Evolutionary conservation across 208 protist species (phyloP).

Genomic region (Novymonas esmeraldas): DNA sequence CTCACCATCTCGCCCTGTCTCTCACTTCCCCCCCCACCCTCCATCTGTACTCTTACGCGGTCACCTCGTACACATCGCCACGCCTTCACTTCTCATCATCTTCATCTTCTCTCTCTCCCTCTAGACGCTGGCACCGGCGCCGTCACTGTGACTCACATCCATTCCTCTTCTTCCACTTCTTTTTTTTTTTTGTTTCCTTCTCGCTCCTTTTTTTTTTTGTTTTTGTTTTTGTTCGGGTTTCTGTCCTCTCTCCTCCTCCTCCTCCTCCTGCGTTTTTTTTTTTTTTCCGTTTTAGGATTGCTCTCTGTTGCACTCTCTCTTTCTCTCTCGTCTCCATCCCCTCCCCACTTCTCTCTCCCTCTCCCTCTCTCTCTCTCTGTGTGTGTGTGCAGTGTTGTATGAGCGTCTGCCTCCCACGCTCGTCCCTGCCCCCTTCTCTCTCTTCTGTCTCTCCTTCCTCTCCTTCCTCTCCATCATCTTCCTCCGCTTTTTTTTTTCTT

Average conservation of each 20-base stretch:
- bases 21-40: too few species aligned
- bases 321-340: too few species aligned
- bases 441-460: too few species aligned
- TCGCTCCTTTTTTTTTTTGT: background rate
- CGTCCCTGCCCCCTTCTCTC: too few species aligned
- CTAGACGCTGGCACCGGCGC: background rate
- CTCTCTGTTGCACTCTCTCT: background rate
- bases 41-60: too few species aligned
- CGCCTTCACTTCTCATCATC: background rate
- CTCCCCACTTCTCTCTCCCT: too few species aligned
- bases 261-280: background rate
- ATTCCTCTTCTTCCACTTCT: background rate
- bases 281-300: background rate
- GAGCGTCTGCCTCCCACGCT: too few species aligned
- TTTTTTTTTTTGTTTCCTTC: background rate
- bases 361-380: too few species aligned
- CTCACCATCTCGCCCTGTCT: background rate
- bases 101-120: slow-evolving; percentile 1
- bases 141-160: background rate
- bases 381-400: too few species aligned
- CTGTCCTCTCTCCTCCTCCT: background rate
- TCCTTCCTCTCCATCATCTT: too few species aligned
- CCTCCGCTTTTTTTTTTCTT: too few species aligned
- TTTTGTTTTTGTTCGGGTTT: background rate
- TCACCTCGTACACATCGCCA: too few species aligned